Conservation (phyloP, 1,284 basidiomycete species). For the Ustilago tritici region DNA sequence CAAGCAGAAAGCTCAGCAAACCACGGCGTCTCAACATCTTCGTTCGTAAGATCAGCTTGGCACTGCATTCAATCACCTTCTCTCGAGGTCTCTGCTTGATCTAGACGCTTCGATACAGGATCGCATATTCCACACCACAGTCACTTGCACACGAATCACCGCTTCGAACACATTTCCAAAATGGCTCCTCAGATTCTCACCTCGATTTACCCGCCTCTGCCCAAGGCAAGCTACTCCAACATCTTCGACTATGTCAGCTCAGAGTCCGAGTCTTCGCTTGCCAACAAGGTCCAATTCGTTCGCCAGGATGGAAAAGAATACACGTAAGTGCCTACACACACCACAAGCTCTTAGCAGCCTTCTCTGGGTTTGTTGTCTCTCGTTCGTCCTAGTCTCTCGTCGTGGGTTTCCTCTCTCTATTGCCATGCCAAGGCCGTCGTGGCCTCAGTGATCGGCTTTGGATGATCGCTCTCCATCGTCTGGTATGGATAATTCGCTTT, state of each 20-base stretch:
- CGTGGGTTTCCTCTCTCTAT: not conserved
- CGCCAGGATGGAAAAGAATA: slow-evolving; percentile 48
- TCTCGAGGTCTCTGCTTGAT: not conserved
- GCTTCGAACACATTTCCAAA: slow-evolving; percentile 1
- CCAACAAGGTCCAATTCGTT: slow-evolving; percentile 51
- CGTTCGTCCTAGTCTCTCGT: slow-evolving; percentile 3
- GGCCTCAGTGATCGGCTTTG: not conserved
- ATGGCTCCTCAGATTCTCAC: slow-evolving; percentile 53
- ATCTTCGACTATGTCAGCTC: slow-evolving; percentile 57
- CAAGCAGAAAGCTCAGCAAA: not conserved
- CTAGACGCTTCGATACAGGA: not conserved
- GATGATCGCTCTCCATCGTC: not conserved
- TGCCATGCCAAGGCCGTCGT: not conserved
- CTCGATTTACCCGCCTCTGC: slow-evolving; percentile 52
- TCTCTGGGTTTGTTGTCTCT: not conserved
- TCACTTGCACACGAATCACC: not conserved
- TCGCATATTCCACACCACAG: not conserved
- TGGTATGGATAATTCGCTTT: not conserved
- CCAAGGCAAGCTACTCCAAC: slow-evolving; percentile 52
- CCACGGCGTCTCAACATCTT: not conserved
- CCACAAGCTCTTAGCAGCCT: not conserved
- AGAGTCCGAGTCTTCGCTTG: slow-evolving; percentile 40
- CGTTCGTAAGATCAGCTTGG: not conserved
- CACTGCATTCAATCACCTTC: not conserved
- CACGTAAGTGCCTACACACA: slow-evolving; percentile 37